Evolutionary conservation across 192 early-diverging fungal genomes (phyloP), one percentile per base, ranked within the genome.

Genomic region (Phlyctochytrium planicorne): DNA sequence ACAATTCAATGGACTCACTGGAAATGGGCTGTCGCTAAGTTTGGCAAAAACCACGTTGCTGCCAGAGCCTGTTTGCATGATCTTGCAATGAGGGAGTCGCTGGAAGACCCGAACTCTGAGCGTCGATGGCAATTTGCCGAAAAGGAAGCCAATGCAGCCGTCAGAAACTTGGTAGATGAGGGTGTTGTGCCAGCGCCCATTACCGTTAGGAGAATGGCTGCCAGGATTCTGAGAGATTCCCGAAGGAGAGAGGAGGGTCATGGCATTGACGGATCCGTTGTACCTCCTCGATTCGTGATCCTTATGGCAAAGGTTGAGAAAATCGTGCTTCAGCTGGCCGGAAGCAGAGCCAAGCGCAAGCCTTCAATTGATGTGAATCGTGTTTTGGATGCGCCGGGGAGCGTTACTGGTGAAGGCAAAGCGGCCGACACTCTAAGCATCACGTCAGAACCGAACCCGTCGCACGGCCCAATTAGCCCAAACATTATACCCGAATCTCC

Each of bases 61-160:
- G 20, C 40, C 6, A 47, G 40, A 20, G 40, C 40, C 10, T 47
- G 40, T 47, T 20, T 47, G 40, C 59, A 69, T 53, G 68, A 69
- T 53, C 53, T 69, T 29, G 30, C 37, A 0, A 34, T 69, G 2
- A 59, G 68, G 20, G 24, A 60, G 32, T 36, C 67, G 24, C 16
- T 25, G 1, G 57, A 20, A 14, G 37, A 20, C 1, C 59, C 40
- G 23, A 34, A 34, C 30, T 59, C 29, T 53, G 23, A n/a, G 59
- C 55, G 25, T 34, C 34, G 31, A 29, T 2, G 47, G 12, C 62
- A 60, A 60, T 69, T 69, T 63, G 61, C 36, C 10, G 68, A 69
- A 33, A 69, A 69, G 68, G 68, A 69, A 31, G 68, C 68, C 16
- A 60, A 69, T 53, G 25, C 24, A 29, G 68, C 68, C 1, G 17